Conservation (phyloP, 768 basidiomycete genomes). For the Lactarius tabidus region DNA sequence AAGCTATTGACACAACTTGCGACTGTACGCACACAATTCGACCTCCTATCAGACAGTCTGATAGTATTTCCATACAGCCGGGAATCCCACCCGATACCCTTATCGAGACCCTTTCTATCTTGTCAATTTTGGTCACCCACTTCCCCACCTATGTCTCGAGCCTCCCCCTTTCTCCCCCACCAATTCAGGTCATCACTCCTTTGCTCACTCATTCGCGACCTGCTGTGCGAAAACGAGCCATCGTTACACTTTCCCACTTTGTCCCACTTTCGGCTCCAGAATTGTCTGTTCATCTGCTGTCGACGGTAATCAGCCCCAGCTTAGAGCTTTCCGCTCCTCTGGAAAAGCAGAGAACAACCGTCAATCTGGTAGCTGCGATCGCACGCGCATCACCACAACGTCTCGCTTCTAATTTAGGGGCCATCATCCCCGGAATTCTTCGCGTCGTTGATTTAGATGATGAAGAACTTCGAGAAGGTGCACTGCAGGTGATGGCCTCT, state of each 20-base stretch:
- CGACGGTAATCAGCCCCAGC: constrained; percentile 55
- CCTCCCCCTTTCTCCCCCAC: constrained; percentile 49
- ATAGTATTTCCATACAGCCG: constrained; percentile 38
- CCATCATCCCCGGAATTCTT: constrained; percentile 68
- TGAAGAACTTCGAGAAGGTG: constrained; percentile 78
- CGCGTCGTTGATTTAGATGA: constrained; percentile 69
- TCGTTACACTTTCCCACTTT: constrained; percentile 80
- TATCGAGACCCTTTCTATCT: constrained; percentile 77
- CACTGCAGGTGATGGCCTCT: constrained; percentile 55
- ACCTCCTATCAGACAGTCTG: background rate
- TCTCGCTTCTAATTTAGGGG: constrained; percentile 54
- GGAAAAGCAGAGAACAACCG: constrained; percentile 72
- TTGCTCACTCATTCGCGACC: constrained; percentile 71
- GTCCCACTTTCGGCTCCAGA: constrained; percentile 65
- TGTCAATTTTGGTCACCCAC: constrained; percentile 83
- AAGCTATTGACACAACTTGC: constrained; percentile 76
- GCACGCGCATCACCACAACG: constrained; percentile 69
- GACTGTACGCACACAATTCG: constrained; percentile 44
- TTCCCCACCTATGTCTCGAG: constrained; percentile 68
- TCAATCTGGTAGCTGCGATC: constrained; percentile 75
- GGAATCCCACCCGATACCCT: constrained; percentile 75
- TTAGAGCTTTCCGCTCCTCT: constrained; percentile 48
- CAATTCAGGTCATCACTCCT: constrained; percentile 64
- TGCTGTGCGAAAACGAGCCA: constrained; percentile 90
- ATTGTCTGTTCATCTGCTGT: constrained; percentile 59